Base-by-base conservation (phyloP, 2,329 filamentous ascomycete species). In the Podosphaera xanthii region DNA sequence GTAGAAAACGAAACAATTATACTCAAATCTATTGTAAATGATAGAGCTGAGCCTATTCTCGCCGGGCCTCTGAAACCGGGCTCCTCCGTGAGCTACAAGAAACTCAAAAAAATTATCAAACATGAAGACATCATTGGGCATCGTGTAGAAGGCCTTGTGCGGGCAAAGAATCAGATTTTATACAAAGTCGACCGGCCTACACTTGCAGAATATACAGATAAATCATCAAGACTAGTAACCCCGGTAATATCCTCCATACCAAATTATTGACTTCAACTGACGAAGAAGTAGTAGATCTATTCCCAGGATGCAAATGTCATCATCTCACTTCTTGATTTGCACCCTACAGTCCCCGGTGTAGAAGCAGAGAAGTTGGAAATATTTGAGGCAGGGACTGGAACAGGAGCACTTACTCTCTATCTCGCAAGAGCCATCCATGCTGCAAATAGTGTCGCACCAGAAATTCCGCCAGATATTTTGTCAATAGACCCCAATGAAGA, bases 361-460 rank as follows among this genome's bases (percentile, higher is more conserved):
- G 82, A 89, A 66, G 34, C 54, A 4, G 66, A 67, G 7, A 78
- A 76, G 0, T 69, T 90, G 10, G 84, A 91, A 67, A 86, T 92
- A 52, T 81, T 92, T 58, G 87, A 92, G 70, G 86, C 86, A 54
- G 87, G 87, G 14, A 92, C 87, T 2, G 87, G 87, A n/a, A 86
- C 90, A 74, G 87, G 87, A 60, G 82, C 83, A 40, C 71, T 92
- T 60, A 91, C 86, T 0, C 71, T 92, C 3, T 80, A 90, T 66
- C 75, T 92, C 31, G 82, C 86, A 36, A 78, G 85, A 58, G 85
- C 86, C 2, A 79, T 92, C 53, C 84, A 90, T 67, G 86, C 79
- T 52, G 84, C 81, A 22, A 90, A 90, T 66, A 72, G 78, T 1
- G 70, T 74, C 2, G 71, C 77, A 4, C 75, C 76, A 0, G 66